Base-by-base conservation (phyloP, 2,329 filamentous ascomycete species). In the Hortaea sp. region DNA sequence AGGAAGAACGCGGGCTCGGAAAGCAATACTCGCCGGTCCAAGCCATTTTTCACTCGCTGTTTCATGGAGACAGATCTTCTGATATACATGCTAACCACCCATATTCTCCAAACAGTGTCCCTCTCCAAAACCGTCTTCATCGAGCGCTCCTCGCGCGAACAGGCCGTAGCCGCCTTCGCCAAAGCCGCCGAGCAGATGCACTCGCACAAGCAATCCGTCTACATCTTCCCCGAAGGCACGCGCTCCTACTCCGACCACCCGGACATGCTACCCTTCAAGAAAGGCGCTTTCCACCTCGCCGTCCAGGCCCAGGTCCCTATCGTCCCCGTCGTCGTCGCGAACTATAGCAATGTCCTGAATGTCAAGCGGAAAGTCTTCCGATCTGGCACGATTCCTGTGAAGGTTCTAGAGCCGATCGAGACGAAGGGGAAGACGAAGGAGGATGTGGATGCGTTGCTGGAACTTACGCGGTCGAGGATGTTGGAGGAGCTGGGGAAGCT, bases 261-360 rank as follows among this genome's bases (percentile, higher is more conserved):
- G 1, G 78, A 76, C 49, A 70, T 98, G 58, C 73, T 97, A 45
- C 86, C 88, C n/a, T 98, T 97, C 76, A 98, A 98, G 72, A 98
- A 98, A 74, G 92, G 92, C 49, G 92, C 90, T 41, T 98, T 98
- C 69, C 90, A 98, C 66, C 76, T 98, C 31, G 92, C 92, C 40
- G 79, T 98, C 13, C 86, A 97, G 73, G 90, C 90, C 2, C 85
- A 88, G 54, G 92, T 95, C 5, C 89, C 89, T 28, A 86, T 98
- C 58, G 83, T 98, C 3, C 92, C 92, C 0, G 77, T 94, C 32
- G 72, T 74, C 2, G 64, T 67, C n/a, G 72, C 69, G 13, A 75
- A 74, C 55, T 75, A 75, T 57, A 63, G 56, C 50, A 64, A 74
- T 49, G 63, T 75, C 3, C 50, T 75, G 31, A 68, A 71, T 48